Evolutionary conservation across 495 filamentous ascomycete genomes (phyloP).

Genomic region (Xylaria flabelliformis): DNA sequence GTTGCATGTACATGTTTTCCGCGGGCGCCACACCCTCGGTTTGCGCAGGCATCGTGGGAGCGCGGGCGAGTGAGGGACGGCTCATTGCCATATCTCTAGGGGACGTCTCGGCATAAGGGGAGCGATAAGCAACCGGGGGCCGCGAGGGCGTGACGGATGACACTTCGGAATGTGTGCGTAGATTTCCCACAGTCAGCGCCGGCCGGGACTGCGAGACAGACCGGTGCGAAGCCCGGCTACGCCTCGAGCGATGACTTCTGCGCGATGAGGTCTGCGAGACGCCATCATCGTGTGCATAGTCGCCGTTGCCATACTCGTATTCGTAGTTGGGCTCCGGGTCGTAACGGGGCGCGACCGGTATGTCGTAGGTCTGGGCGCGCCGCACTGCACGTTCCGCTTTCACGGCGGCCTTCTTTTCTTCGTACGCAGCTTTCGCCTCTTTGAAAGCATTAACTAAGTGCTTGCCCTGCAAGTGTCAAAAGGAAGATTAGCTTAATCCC

Average conservation of each 20-base stretch:
- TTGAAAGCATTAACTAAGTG: slow-evolving; percentile 86
- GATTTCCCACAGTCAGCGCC: slow-evolving; percentile 51
- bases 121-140: slow-evolving; percentile 46
- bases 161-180: slow-evolving; percentile 52
- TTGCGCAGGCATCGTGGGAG: slow-evolving; percentile 36
- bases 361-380: slow-evolving; percentile 53
- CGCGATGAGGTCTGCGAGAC: slow-evolving; percentile 47
- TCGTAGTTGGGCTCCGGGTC: slow-evolving; percentile 39
- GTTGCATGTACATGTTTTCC: slow-evolving; percentile 42
- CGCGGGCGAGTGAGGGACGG: slow-evolving; percentile 43
- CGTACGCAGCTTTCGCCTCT: slow-evolving; percentile 84
- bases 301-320: slow-evolving; percentile 32
- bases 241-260: slow-evolving; percentile 43
- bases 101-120: slow-evolving; percentile 51
- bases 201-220: slow-evolving; percentile 37
- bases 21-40: slow-evolving; percentile 30
- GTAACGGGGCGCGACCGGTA: slow-evolving; percentile 34
- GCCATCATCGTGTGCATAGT: slow-evolving; percentile 44
- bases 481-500: slow-evolving; percentile 11
- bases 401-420: slow-evolving; percentile 79
- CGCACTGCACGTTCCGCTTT: slow-evolving; percentile 63
- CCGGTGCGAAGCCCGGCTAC: slow-evolving; percentile 31
- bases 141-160: slow-evolving; percentile 49
- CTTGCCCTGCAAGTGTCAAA: slow-evolving; percentile 69
- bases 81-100: slow-evolving; percentile 49